Evolutionary conservation across 441 rosid species (phyloP).

Genomic region (Theobroma grandiflorum): DNA sequence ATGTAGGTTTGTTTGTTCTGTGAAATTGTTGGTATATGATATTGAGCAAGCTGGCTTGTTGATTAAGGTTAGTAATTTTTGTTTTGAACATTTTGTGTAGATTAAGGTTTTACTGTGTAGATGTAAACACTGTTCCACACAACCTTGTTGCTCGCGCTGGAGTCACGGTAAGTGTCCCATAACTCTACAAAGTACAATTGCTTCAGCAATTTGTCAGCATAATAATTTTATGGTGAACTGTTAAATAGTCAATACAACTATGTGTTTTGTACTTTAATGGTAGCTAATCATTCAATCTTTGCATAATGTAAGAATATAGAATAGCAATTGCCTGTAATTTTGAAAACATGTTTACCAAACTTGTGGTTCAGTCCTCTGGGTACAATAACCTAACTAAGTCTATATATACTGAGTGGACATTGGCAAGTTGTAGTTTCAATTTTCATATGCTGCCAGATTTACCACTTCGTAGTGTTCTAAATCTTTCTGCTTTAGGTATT

Average conservation of each 20-base stretch:
- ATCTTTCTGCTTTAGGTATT: background rate
- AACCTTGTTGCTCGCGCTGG: constrained; percentile 80
- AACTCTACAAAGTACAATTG: background rate
- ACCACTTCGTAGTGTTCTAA: background rate
- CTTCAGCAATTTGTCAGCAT: constrained; percentile 1
- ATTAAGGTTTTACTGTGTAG: constrained; percentile 71
- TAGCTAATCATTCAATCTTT: background rate
- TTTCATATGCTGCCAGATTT: background rate
- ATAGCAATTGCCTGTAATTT: background rate
- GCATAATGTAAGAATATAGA: background rate
- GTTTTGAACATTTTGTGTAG: constrained; percentile 42
- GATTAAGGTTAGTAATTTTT: background rate
- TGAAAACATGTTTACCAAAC: background rate
- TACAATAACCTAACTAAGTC: background rate
- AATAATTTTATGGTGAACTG: background rate
- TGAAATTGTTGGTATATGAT: constrained; percentile 11
- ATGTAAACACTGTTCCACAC: constrained; percentile 85
- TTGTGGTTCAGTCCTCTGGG: background rate
- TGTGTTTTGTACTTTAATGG: background rate
- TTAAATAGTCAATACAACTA: background rate
- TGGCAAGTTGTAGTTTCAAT: background rate
- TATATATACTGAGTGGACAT: background rate
- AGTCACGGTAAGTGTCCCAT: constrained; percentile 67
- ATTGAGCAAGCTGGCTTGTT: constrained; percentile 3
- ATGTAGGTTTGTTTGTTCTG: background rate